These are phyloP conservation scores for Candida mesenterica DNA, from an alignment of 1,139 yeast species.

Conservation along the genomic window DNA sequence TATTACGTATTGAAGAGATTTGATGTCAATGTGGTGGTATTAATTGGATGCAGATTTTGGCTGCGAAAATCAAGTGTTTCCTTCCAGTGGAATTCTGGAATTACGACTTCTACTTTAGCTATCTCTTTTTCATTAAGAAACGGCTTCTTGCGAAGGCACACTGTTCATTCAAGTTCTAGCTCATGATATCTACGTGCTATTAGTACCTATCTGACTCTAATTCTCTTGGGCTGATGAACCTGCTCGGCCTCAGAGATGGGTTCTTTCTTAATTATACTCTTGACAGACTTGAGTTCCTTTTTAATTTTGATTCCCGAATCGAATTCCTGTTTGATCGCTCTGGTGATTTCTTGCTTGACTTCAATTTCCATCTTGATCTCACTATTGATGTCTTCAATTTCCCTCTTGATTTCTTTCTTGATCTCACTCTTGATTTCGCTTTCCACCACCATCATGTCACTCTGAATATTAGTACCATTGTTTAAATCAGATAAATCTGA, in stretches of 20 bases:
- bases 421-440: slow-evolving; percentile 1
- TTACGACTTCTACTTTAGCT: too few relatives aligned
- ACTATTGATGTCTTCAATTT: background rate
- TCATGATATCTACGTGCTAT: too few relatives aligned
- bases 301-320: too few relatives aligned
- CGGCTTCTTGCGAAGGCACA: too few relatives aligned
- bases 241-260: background rate
- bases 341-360: slow-evolving; percentile 2
- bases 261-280: background rate
- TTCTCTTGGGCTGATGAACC: background rate
- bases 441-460: slow-evolving; percentile 8
- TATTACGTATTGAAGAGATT: too few relatives aligned
- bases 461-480: slow-evolving; percentile 39
- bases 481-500: slow-evolving; percentile 70
- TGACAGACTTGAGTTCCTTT: background rate
- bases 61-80: too few relatives aligned
- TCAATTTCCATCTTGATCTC: slow-evolving; percentile 2
- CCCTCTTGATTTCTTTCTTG: slow-evolving; percentile 2
- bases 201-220: background rate
- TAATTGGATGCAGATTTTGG: too few relatives aligned
- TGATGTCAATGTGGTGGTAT: too few relatives aligned
- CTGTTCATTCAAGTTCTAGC: too few relatives aligned
- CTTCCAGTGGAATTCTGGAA: too few relatives aligned
- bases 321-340: background rate
- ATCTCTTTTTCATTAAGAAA: too few relatives aligned